Percentiles rank a stretch among this genome's conserved stretches.
Evolutionary conservation across 1,284 basidiomycete genomes (phyloP).

Genomic region (Golubevia sp.): DNA sequence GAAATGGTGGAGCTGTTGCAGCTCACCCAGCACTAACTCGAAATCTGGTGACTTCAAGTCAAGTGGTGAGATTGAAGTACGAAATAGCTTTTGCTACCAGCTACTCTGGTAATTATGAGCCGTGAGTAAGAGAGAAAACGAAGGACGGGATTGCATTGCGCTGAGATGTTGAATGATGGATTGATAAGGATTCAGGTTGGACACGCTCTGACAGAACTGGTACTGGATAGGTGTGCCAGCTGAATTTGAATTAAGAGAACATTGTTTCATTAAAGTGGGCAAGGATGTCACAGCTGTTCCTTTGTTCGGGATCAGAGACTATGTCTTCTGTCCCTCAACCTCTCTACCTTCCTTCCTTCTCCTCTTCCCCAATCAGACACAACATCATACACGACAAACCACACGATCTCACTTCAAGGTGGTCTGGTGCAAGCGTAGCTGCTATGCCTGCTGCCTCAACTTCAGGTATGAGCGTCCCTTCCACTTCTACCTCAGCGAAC

Average conservation of each 20-base stretch:
- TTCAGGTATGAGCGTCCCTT: conserved; percentile 16
- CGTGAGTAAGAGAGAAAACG: conserved; percentile 11
- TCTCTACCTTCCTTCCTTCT: not conserved
- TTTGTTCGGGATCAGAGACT: too few species aligned
- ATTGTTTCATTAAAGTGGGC: too few species aligned
- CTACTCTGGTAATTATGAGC: conserved; percentile 40
- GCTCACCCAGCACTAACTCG: conserved; percentile 19
- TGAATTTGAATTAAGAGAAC: too few species aligned
- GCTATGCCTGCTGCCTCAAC: conserved; percentile 10
- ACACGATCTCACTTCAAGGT: conserved; percentile 40
- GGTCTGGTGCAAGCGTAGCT: conserved; percentile 35
- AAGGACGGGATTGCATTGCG: too few species aligned
- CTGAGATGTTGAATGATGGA: too few species aligned
- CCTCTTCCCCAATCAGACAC: conserved; percentile 2
- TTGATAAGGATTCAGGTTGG: not conserved
- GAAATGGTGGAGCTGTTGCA: not conserved
- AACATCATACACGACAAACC: conserved; percentile 43
- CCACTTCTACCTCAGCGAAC: conserved; percentile 11
- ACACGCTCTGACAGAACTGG: too few species aligned
- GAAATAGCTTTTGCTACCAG: conserved; percentile 31
- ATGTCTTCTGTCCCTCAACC: not conserved
- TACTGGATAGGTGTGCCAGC: too few species aligned
- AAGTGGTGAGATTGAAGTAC: conserved; percentile 23
- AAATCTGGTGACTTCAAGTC: conserved; percentile 3
- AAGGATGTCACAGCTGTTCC: too few species aligned